These are phyloP conservation scores for Tilletia indica DNA, from an alignment of 1,284 basidiomycete genomes.

Conservation along the genomic window DNA sequence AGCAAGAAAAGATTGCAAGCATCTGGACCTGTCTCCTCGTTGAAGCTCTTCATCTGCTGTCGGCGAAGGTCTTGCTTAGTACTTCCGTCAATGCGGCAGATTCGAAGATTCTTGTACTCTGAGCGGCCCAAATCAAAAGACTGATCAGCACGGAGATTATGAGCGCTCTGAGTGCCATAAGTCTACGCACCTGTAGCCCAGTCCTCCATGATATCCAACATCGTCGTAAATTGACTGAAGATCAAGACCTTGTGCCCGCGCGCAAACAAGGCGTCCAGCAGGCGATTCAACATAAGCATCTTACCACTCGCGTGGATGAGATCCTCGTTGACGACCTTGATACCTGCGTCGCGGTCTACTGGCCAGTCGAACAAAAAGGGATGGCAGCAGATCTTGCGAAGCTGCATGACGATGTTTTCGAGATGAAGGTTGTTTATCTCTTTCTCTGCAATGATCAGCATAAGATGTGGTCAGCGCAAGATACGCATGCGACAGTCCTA, in stretches of 20 bases:
- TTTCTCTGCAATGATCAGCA: constrained; percentile 58
- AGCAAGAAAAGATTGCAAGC: constrained; percentile 81
- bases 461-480: not conserved
- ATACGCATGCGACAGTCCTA: not conserved
- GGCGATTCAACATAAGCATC: constrained; percentile 89
- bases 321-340: constrained; percentile 61
- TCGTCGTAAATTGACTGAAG: constrained; percentile 76
- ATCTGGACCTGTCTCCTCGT: constrained; percentile 66
- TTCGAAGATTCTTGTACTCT: constrained; percentile 70
- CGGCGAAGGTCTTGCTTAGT: constrained; percentile 76
- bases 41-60: constrained; percentile 80
- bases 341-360: constrained; percentile 65
- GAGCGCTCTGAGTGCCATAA: not conserved
- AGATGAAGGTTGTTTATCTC: constrained; percentile 86
- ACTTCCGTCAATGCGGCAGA: constrained; percentile 86
- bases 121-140: not conserved
- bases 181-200: constrained; percentile 24
- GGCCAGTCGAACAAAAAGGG: constrained; percentile 92
- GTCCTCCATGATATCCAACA: constrained; percentile 84
- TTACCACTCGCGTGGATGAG: constrained; percentile 85
- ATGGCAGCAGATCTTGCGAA: constrained; percentile 75
- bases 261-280: constrained; percentile 79
- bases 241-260: constrained; percentile 84
- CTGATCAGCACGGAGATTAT: not conserved
- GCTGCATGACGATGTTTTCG: constrained; percentile 90